phyloP scores from a whole-genome alignment of 768 basidiomycete genomes.

The Mrakia hoshinonis region DNA sequence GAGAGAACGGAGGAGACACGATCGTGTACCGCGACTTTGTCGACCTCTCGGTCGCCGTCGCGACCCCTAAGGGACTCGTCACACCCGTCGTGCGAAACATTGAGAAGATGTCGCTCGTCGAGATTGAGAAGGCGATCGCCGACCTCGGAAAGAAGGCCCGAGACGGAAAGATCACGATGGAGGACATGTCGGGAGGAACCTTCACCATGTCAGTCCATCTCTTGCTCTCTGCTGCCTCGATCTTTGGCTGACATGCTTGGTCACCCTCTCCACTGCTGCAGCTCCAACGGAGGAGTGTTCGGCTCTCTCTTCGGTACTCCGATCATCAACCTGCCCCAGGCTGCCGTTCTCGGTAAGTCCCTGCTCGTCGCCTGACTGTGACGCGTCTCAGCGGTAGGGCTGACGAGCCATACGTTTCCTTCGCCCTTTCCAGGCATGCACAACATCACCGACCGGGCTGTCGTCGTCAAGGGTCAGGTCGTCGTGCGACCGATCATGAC shows the following conservation, averaged over 20 bases:
- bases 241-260: constrained; percentile 97
- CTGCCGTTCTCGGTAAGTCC: constrained; percentile 64
- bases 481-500: constrained; percentile 97
- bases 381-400: background rate
- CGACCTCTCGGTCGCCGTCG: constrained; percentile 90
- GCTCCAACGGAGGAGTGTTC: constrained; percentile 98
- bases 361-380: constrained; percentile 38
- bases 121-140: constrained; percentile 88
- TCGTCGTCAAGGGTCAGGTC: constrained; percentile 88
- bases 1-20: constrained; percentile 52
- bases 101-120: constrained; percentile 74
- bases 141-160: constrained; percentile 84
- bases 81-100: constrained; percentile 91
- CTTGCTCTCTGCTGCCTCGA: constrained; percentile 53
- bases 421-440: constrained; percentile 54
- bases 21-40: constrained; percentile 66
- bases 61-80: constrained; percentile 93
- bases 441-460: constrained; percentile 79
- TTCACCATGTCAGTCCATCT: constrained; percentile 83
- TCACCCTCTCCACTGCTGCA: constrained; percentile 36
- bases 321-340: constrained; percentile 93
- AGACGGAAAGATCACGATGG: constrained; percentile 84
- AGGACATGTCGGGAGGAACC: constrained; percentile 97
- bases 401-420: constrained; percentile 11
- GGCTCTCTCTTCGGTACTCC: constrained; percentile 96